phyloP scores from a whole-genome alignment of 2,329 filamentous ascomycete genomes.

The Colletotrichum spinosum region DNA sequence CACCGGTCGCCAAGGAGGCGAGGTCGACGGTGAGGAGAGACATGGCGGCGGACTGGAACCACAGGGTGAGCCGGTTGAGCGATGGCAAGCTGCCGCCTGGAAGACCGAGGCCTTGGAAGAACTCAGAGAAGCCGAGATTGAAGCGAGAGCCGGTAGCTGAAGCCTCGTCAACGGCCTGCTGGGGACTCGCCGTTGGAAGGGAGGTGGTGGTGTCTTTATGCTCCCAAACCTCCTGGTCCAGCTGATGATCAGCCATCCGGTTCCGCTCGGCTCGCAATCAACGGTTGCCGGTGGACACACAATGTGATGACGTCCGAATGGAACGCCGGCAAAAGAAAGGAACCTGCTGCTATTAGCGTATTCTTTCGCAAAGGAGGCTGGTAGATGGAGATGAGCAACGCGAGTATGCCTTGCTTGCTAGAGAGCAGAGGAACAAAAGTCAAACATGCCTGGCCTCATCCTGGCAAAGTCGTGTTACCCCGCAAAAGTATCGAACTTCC shows the following conservation, averaged over 20 bases:
- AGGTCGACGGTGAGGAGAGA: conserved; percentile 35
- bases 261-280: conserved; percentile 1
- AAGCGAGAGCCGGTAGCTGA: conserved; percentile 31
- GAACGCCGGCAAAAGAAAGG: not conserved
- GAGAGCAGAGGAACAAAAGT: not conserved
- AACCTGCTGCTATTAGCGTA: not conserved
- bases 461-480: conserved; percentile 21
- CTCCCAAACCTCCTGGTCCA: conserved; percentile 15
- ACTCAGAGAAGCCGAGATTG: conserved; percentile 22
- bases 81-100: conserved; percentile 8
- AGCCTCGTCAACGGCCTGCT: conserved; percentile 39
- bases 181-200: conserved; percentile 48
- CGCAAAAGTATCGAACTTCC: conserved; percentile 5
- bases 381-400: conserved; percentile 18
- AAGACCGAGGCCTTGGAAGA: conserved; percentile 26
- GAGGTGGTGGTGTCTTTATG: conserved; percentile 26
- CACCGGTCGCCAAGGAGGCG: conserved; percentile 29
- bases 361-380: not conserved
- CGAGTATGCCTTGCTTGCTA: conserved; percentile 1
- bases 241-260: conserved; percentile 20
- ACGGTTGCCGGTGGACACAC: conserved; percentile 1
- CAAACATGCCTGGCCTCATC: conserved; percentile 11
- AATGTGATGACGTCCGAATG: conserved; percentile 19
- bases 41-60: conserved; percentile 29
- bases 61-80: conserved; percentile 14